Evolutionary conservation across 2,329 filamentous ascomycete genomes (phyloP), one percentile per base, ranked within the genome.

Genomic region (Zasmidium angulare): DNA sequence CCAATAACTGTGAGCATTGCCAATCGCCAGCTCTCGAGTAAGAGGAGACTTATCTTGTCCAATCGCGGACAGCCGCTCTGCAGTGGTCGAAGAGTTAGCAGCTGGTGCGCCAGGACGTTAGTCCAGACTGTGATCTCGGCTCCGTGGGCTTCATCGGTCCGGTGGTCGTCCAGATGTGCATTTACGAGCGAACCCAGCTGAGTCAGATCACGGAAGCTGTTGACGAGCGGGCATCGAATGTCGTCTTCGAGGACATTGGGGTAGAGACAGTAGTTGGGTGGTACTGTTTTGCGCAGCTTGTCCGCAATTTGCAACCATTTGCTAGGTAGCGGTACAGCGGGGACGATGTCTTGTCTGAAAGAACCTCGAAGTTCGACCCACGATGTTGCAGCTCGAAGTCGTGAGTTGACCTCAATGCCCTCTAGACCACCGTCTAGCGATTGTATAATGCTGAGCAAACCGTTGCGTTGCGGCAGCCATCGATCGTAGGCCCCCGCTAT

Each of bases 401-500:
- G 40, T 22, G 19, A 4, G 10, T n/a, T 20, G 19, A 40, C n/a
- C 20, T 53, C 51, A 24, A 53, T 21, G 3, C 19, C 40, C 6
- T 53, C 21, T 4, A 53, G 2, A 1, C 55, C 55, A 12, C 40
- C 49, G 7, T 47, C 23, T 11, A 50, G 20, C 12, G 55, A 29
- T 24, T 49, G 21, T 17, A 53, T 47, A 2, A 55, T 21, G 17
- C 56, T 53, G n/a, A 56, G 17, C 36, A 60, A 52, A 10, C 58
- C 58, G 31, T 53, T 56, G n/a, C 53, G 36, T 11, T 60, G 53
- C 11, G 48, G 53, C 12, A 49, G 21, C 58, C 58, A 60, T 49
- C 53, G 36, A 36, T 53, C 36, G 24, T 43, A 46, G 2, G 40
- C 51, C n/a, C 51, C 51, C 11, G 40, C 29, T 12, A 43, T 52